Conservation (phyloP, 2,329 filamentous ascomycete genomes). For the Epichloe amarillans region DNA sequence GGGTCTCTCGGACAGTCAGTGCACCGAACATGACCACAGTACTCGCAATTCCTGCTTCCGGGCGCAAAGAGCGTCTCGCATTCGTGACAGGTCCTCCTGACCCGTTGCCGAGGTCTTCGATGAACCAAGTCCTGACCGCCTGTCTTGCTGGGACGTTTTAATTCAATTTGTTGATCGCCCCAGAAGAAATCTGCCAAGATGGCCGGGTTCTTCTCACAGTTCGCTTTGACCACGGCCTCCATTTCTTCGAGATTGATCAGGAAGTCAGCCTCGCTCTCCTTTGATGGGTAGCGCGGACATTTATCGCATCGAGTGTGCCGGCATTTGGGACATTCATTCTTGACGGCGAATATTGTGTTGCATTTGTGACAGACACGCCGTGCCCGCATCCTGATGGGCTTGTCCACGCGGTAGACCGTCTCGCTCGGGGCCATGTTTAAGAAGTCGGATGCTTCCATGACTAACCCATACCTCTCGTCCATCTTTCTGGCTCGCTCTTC, state of each 20-base stretch:
- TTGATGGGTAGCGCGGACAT: constrained; percentile 62
- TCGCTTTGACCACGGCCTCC: constrained; percentile 37
- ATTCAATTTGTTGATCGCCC: constrained; percentile 31
- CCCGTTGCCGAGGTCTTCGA: constrained; percentile 57
- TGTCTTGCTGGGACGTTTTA: constrained; percentile 51
- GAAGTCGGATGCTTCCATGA: constrained; percentile 41
- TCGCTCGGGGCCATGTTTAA: constrained; percentile 35
- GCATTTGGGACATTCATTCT: constrained; percentile 64
- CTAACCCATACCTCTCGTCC: constrained; percentile 40
- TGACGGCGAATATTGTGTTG: constrained; percentile 56
- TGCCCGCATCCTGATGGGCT: constrained; percentile 64
- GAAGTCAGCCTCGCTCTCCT: constrained; percentile 44
- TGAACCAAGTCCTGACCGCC: constrained; percentile 60
- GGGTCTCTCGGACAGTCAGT: constrained; percentile 70
- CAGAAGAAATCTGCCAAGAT: constrained; percentile 37
- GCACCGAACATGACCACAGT: constrained; percentile 62
- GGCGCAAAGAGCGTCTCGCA: constrained; percentile 51
- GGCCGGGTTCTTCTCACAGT: constrained; percentile 43
- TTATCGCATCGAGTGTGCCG: constrained; percentile 69
- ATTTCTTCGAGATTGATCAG: constrained; percentile 38
- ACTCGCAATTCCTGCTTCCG: constrained; percentile 48
- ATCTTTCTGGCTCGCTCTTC: constrained; percentile 44
- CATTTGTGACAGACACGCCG: constrained; percentile 74
- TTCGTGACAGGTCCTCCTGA: constrained; percentile 63
- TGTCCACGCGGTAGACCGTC: constrained; percentile 52